Conservation (phyloP, 192 early-diverging fungal species). For the Podila epicladia region DNA sequence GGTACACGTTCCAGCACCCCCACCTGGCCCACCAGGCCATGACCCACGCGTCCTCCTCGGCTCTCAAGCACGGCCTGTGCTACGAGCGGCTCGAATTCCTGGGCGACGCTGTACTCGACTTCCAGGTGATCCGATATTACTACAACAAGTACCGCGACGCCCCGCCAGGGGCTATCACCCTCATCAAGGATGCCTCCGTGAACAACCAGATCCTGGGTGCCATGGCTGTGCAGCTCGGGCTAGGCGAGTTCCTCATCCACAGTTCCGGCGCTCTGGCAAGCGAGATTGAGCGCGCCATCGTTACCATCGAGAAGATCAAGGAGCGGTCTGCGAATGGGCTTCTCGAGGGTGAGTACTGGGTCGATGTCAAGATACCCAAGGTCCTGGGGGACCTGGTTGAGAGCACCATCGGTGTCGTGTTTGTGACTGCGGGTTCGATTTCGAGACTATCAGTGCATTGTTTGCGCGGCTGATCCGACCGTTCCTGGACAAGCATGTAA, state of each 20-base stretch:
- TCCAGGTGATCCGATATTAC: slow-evolving; percentile 76
- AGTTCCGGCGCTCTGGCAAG: slow-evolving; percentile 61
- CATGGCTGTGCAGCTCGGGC: slow-evolving; percentile 66
- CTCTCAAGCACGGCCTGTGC: slow-evolving; percentile 60
- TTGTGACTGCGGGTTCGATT: slow-evolving; percentile 84
- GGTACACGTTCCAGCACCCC: slow-evolving; percentile 77
- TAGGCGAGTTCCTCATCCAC: slow-evolving; percentile 77
- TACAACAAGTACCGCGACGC: slow-evolving; percentile 74
- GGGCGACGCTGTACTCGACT: slow-evolving; percentile 87
- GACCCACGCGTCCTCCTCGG: slow-evolving; percentile 71
- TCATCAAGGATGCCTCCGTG: slow-evolving; percentile 88
- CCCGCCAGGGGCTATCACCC: slow-evolving; percentile 79
- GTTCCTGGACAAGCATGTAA: slow-evolving; percentile 58
- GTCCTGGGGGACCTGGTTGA: slow-evolving; percentile 89
- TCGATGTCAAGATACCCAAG: slow-evolving; percentile 81
- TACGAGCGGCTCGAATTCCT: slow-evolving; percentile 95
- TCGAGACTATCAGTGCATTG: slow-evolving; percentile 55
- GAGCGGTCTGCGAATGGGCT: slow-evolving; percentile 13
- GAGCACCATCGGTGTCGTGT: slow-evolving; percentile 86
- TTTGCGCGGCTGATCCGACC: slow-evolving; percentile 54
- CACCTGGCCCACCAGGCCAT: slow-evolving; percentile 79
- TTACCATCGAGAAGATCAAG: slow-evolving; percentile 54
- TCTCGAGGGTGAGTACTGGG: slow-evolving; percentile 79
- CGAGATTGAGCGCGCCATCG: slow-evolving; percentile 66
- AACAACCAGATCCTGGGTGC: slow-evolving; percentile 88